Evolutionary conservation across 106 monocot species (phyloP).

Genomic region (Vanilla planifolia): DNA sequence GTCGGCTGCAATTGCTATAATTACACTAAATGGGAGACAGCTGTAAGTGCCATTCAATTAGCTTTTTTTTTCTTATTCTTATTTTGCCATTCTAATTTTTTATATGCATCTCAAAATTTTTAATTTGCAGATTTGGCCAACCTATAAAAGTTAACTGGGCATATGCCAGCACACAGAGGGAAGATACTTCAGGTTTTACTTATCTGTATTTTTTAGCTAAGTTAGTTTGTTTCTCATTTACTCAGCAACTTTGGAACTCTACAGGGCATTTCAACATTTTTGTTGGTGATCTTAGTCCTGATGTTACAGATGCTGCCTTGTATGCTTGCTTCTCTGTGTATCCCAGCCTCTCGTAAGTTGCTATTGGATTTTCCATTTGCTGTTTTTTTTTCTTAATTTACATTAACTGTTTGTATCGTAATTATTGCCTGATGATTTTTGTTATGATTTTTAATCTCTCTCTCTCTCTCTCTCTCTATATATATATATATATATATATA

Average conservation of each 20-base stretch:
- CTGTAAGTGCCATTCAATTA: slow-evolving; percentile 24
- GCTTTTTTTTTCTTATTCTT: neutral
- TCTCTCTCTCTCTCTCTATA: too few relatives aligned
- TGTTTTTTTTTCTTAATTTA: neutral
- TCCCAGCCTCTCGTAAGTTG: slow-evolving; percentile 76
- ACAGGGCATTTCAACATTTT: slow-evolving; percentile 69
- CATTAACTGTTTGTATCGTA: neutral
- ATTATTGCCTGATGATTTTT: neutral
- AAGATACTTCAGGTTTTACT: slow-evolving; percentile 61
- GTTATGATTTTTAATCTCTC: neutral
- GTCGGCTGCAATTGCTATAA: slow-evolving; percentile 77
- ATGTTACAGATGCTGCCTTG: slow-evolving; percentile 74
- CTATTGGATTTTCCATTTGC: neutral
- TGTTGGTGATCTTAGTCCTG: slow-evolving; percentile 88
- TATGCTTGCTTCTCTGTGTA: slow-evolving; percentile 70
- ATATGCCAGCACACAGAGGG: slow-evolving; percentile 80
- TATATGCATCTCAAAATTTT: neutral
- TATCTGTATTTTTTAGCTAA: too few relatives aligned
- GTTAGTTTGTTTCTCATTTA: too few relatives aligned
- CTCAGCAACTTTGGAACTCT: neutral
- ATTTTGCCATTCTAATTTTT: neutral
- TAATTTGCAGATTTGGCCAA: slow-evolving; percentile 51
- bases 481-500: too few relatives aligned
- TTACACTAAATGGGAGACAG: slow-evolving; percentile 85
- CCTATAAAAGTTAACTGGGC: slow-evolving; percentile 93